These are phyloP conservation scores for Ceratocystis lukuohia DNA, from an alignment of 2,329 filamentous ascomycete genomes.

Conservation along the genomic window DNA sequence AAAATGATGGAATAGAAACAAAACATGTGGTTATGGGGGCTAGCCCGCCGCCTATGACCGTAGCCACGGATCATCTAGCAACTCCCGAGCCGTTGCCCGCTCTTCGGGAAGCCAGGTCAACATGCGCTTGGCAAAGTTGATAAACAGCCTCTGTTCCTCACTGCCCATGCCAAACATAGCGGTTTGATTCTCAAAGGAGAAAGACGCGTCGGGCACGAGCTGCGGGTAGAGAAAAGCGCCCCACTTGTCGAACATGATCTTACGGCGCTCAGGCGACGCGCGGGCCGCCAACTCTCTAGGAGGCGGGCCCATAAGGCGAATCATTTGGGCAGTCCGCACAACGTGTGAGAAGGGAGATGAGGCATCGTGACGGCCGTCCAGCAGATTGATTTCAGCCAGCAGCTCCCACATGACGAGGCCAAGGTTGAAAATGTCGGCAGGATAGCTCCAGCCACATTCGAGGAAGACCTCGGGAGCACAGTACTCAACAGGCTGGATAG, in stretches of 20 bases:
- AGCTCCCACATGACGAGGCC: slow-evolving; percentile 26
- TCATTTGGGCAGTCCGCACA: slow-evolving; percentile 25
- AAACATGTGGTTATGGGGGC: not conserved
- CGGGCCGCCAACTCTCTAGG: slow-evolving; percentile 22
- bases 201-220: slow-evolving; percentile 15
- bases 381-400: slow-evolving; percentile 24
- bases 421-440: slow-evolving; percentile 24
- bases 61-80: slow-evolving; percentile 26
- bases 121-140: slow-evolving; percentile 25
- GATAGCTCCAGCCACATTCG: slow-evolving; percentile 25
- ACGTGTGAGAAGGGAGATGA: slow-evolving; percentile 22
- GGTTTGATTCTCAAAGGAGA: slow-evolving; percentile 17
- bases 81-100: slow-evolving; percentile 24
- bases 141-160: slow-evolving; percentile 23
- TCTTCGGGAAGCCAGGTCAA: slow-evolving; percentile 25
- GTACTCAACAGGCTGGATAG: slow-evolving; percentile 25
- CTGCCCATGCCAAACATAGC: slow-evolving; percentile 17
- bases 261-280: slow-evolving; percentile 17
- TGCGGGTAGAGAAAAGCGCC: slow-evolving; percentile 14
- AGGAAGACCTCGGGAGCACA: slow-evolving; percentile 26
- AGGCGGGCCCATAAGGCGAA: slow-evolving; percentile 24
- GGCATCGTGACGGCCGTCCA: slow-evolving; percentile 20
- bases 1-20: not conserved
- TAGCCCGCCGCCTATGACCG: not conserved
- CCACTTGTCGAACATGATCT: slow-evolving; percentile 17